Conservation (phyloP, 345 rosid species). For the Salix exigua region DNA sequence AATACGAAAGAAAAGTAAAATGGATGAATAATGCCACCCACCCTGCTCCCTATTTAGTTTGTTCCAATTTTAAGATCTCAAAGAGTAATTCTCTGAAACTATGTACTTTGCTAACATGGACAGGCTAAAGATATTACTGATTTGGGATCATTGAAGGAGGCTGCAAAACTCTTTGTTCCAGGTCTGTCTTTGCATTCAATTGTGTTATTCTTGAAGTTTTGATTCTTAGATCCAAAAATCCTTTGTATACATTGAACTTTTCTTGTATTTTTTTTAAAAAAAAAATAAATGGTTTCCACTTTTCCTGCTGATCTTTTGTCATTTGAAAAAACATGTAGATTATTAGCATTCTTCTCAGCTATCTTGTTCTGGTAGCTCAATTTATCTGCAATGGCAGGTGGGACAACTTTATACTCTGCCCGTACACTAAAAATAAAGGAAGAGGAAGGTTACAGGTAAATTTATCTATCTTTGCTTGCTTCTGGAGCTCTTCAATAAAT, state of each 20-base stretch:
- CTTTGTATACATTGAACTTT: neutral
- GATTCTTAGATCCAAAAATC: neutral
- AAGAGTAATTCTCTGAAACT: slow-evolving; percentile 8
- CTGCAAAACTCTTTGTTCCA: slow-evolving; percentile 81
- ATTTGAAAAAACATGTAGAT: neutral
- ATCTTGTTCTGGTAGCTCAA: neutral
- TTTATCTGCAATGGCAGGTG: slow-evolving; percentile 47
- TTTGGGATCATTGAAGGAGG: slow-evolving; percentile 79
- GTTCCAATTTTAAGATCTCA: slow-evolving; percentile 1
- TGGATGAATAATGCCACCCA: neutral
- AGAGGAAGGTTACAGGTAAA: slow-evolving; percentile 77
- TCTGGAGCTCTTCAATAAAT: neutral
- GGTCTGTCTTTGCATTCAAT: slow-evolving; percentile 33
- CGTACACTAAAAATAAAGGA: slow-evolving; percentile 87
- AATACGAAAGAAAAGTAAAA: neutral
- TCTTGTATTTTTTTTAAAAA: neutral
- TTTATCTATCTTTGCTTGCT: slow-evolving; percentile 4
- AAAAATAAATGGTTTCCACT: neutral
- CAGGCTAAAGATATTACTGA: slow-evolving; percentile 86
- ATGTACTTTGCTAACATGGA: slow-evolving; percentile 15
- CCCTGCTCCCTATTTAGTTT: neutral
- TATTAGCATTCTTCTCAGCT: slow-evolving; percentile 2
- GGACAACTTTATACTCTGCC: slow-evolving; percentile 67
- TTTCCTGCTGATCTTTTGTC: neutral
- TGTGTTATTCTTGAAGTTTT: neutral